Conservation (phyloP, 2,329 filamentous ascomycete genomes). For the Verruconis gallopava region DNA sequence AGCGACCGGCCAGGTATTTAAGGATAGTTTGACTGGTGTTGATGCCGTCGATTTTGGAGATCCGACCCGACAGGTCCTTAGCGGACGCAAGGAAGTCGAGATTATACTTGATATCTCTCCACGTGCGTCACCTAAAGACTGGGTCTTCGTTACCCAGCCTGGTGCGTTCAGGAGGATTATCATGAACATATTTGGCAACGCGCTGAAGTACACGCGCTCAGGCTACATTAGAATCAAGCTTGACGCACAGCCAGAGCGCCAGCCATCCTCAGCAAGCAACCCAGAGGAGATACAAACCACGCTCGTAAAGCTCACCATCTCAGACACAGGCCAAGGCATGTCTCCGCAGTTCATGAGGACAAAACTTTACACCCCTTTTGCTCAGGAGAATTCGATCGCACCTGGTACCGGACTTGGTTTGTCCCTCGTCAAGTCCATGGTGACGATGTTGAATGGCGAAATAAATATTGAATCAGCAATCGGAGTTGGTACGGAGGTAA, state of each 20-base stretch:
- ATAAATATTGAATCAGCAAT: conserved; percentile 40
- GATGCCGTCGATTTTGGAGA: conserved; percentile 4
- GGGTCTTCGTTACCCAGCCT: conserved; percentile 32
- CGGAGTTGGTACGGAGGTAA: conserved; percentile 7
- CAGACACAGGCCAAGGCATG: conserved; percentile 55
- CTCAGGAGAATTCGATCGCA: conserved; percentile 48
- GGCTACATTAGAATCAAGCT: conserved; percentile 25
- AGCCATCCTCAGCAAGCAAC: background rate
- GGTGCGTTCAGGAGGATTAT: conserved; percentile 35
- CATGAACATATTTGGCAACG: conserved; percentile 37
- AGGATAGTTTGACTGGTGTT: conserved; percentile 13
- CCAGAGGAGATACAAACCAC: background rate
- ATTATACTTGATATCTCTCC: conserved; percentile 32
- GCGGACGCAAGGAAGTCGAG: conserved; percentile 19
- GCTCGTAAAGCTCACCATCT: conserved; percentile 35
- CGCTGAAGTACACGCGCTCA: conserved; percentile 33
- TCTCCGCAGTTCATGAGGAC: conserved; percentile 47
- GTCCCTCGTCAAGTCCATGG: conserved; percentile 47
- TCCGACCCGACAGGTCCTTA: background rate
- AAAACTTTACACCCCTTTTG: conserved; percentile 49
- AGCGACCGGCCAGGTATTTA: conserved; percentile 35
- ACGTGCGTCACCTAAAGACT: conserved; percentile 23
- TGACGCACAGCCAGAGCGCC: conserved; percentile 5
- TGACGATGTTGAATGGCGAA: conserved; percentile 45
- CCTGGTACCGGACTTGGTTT: conserved; percentile 53